Evolutionary conservation across 768 basidiomycete genomes (phyloP), one percentile per base, ranked within the genome.

Genomic region (Hysterangium stoloniferum): DNA sequence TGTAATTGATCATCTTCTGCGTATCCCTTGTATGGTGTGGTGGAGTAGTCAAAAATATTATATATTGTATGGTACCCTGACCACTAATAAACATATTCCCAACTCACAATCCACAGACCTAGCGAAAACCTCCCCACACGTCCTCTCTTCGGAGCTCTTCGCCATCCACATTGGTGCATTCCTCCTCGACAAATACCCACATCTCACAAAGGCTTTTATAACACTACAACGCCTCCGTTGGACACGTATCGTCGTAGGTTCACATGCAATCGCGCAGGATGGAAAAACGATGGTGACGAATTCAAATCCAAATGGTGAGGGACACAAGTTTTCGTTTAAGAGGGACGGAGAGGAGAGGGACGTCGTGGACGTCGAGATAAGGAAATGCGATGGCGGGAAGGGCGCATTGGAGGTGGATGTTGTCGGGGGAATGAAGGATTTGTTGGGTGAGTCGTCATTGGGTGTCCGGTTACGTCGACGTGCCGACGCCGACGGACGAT

Each of bases 331-430:
- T 63, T 78, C 90, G 13, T 98, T 95, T 66, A 71, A 76, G 51
- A 73, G 94, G 20, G 90, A 97, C 58, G 95, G 94, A 1, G 89
- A 93, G 3, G 94, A 98, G 62, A 95, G 87, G 71, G 74, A 80
- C 4, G 62, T 83, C 28, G 74, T 82, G 5, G 76, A 77, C 17
- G 79, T 74, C 12, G 74, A 77, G 64, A 78, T 83, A 2, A 33
- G 42, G 13, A 62, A 62, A 45, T 48, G 68, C 19, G 52, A 35
- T 27, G 19, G 43, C 45, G 6, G 52, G 55, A 9, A n/a, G n/a
- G 53, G 56, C 9, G 61, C 64, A 8, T 15, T 34, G 5, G 57
- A 84, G 81, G 65, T 86, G n/a, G 85, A 90, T 57, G 83, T 72
- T 12, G 73, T 76, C 0, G 66, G 64, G 4, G 82, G 84, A 0